Conservation (phyloP, 129 eudicot species). For the Centrapalus pauciflorus region DNA sequence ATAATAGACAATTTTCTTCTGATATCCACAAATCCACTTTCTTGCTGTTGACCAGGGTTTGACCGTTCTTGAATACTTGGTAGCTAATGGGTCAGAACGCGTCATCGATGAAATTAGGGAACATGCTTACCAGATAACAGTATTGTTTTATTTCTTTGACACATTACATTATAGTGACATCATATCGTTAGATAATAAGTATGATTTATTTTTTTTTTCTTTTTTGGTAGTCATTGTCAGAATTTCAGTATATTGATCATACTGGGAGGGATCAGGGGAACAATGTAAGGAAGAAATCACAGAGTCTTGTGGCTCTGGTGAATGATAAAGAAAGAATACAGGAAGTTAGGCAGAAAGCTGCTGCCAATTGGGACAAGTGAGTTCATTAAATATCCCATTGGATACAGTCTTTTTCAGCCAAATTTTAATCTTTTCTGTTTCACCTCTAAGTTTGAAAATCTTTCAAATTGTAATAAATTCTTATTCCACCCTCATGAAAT, state of each 20-base stretch:
- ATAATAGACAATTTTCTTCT: not conserved
- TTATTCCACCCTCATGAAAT: no score
- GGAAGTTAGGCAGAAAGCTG: conserved; percentile 95
- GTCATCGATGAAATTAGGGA: conserved; percentile 88
- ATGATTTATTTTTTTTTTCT: not conserved
- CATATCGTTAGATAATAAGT: not conserved
- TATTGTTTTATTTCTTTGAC: conserved; percentile 26
- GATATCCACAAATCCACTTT: not conserved
- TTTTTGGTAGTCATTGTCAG: conserved; percentile 63
- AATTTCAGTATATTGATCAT: conserved; percentile 90
- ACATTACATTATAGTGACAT: not conserved
- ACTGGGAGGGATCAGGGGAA: conserved; percentile 93
- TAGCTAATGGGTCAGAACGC: conserved; percentile 97
- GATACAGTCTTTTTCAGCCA: no score
- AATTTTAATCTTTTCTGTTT: no score
- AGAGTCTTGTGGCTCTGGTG: conserved; percentile 71
- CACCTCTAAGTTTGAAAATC: no score
- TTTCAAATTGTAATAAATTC: no score
- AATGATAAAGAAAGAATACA: conserved; percentile 86
- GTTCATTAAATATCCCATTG: conserved; percentile 19
- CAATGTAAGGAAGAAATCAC: conserved; percentile 92
- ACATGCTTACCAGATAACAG: conserved; percentile 89
- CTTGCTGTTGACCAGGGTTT: conserved; percentile 57
- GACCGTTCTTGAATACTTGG: conserved; percentile 93
- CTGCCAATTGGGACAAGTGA: conserved; percentile 94